A percentile compares a stretch with the other conserved stretches of the same genome.
Conservation (phyloP, 306 rosid genomes). For the Adenanthera pavonina region DNA sequence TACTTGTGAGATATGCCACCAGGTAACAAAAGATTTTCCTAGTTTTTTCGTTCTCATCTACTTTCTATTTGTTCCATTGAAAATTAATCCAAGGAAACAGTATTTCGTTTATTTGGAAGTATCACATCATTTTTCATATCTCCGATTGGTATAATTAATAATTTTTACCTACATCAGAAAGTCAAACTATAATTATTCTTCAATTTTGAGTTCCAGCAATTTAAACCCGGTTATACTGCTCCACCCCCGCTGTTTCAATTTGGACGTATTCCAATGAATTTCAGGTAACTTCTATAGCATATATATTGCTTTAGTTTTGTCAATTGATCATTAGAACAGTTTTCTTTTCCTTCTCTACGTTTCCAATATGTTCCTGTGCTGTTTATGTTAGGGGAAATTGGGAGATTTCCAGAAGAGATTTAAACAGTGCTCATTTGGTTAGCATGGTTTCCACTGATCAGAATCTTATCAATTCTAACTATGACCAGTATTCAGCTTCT, state of each 20-base stretch:
- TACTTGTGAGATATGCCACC: conserved; percentile 92
- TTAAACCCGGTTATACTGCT: conserved; percentile 88
- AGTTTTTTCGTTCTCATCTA: conserved; percentile 10
- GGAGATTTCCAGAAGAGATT: conserved; percentile 87
- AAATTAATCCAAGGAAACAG: conserved; percentile 8
- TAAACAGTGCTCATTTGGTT: conserved; percentile 70
- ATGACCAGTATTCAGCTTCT: conserved; percentile 66
- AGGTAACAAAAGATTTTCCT: conserved; percentile 56
- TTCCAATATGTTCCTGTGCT: conserved; percentile 23
- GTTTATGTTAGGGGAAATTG: conserved; percentile 80
- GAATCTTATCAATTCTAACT: conserved; percentile 50
- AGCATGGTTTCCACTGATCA: conserved; percentile 88
- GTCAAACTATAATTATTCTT: neutral
- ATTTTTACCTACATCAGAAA: conserved; percentile 8
- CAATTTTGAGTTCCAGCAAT: conserved; percentile 60
- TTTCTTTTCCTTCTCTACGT: neutral
- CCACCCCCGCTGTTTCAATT: conserved; percentile 86
- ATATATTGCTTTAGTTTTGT: neutral
- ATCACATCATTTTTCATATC: neutral
- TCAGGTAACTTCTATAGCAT: conserved; percentile 63
- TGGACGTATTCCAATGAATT: conserved; percentile 92
- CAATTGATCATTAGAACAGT: conserved; percentile 2
- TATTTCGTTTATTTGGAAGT: conserved; percentile 30
- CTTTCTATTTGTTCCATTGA: conserved; percentile 5
- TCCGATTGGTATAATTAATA: neutral